These are phyloP conservation scores for Petunia axillaris DNA, from an alignment of 257 asterid genomes.

Conservation along the genomic window DNA sequence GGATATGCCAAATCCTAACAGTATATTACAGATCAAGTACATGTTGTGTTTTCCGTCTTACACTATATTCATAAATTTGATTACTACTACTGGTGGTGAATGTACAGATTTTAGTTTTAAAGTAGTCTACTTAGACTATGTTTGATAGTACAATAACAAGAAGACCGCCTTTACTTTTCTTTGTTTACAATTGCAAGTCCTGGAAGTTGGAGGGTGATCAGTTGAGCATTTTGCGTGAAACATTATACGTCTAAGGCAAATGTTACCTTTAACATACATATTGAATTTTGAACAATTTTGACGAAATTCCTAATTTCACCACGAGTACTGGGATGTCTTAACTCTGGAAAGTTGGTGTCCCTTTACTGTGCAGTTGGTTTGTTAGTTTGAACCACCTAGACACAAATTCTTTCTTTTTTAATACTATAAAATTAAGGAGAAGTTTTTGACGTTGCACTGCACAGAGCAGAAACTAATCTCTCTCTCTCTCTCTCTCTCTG, in stretches of 20 bases:
- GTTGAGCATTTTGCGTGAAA: too few species aligned
- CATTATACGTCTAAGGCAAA: too few species aligned
- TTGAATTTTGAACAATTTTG: too few species aligned
- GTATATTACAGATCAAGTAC: neutral
- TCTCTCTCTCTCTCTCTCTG: too few species aligned
- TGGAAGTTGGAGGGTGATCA: neutral
- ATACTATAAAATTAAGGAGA: neutral
- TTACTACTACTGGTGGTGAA: neutral
- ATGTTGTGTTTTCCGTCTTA: conserved; percentile 5
- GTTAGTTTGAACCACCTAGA: conserved; percentile 13
- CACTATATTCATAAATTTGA: neutral
- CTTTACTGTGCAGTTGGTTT: neutral
- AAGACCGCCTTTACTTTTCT: too few species aligned
- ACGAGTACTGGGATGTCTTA: neutral
- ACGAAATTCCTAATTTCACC: too few species aligned
- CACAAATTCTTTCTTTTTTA: neutral
- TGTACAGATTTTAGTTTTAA: neutral
- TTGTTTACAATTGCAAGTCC: neutral
- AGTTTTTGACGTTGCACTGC: neutral
- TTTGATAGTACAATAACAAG: neutral
- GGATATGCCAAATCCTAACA: neutral
- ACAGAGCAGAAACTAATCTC: too few species aligned
- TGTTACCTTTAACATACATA: too few species aligned
- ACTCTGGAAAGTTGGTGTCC: neutral
- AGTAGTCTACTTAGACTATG: neutral